These are phyloP conservation scores for Eimeria praecox DNA, from an alignment of 169 alveolate species.

Conservation along the genomic window DNA sequence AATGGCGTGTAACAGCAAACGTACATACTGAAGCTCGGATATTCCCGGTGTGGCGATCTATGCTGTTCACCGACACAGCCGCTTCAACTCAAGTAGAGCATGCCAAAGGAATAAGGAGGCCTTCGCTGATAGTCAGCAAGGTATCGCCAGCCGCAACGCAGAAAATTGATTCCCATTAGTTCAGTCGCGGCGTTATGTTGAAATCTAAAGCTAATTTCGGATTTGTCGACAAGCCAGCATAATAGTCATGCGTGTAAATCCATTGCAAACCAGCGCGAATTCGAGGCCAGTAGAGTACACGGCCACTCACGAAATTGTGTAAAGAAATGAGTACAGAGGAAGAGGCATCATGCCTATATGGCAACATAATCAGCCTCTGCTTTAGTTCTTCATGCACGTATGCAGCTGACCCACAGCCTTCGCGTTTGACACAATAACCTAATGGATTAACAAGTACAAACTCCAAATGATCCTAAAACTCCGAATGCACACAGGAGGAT, in stretches of 20 bases:
- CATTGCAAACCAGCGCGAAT: not conserved
- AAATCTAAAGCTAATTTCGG: not conserved
- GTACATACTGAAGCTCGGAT: not conserved
- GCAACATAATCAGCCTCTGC: not conserved
- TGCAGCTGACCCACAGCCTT: not conserved
- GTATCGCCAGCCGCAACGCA: not conserved
- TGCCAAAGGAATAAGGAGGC: not conserved
- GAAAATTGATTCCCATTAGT: not conserved
- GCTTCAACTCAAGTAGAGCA: not conserved
- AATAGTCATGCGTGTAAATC: not conserved
- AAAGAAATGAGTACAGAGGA: not conserved
- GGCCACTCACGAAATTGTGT: not conserved
- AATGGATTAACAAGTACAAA: not conserved
- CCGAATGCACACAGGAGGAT: not conserved
- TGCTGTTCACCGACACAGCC: not conserved
- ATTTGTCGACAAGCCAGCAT: no score
- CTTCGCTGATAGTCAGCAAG: not conserved
- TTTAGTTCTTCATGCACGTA: not conserved
- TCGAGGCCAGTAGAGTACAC: not conserved
- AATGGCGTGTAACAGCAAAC: not conserved
- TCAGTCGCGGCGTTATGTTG: not conserved
- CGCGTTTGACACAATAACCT: not conserved
- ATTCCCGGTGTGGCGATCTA: not conserved
- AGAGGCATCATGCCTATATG: not conserved
- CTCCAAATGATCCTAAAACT: not conserved